Conservation (phyloP, 352 stramenopile genomes). For the Phytophthora rubi region DNA sequence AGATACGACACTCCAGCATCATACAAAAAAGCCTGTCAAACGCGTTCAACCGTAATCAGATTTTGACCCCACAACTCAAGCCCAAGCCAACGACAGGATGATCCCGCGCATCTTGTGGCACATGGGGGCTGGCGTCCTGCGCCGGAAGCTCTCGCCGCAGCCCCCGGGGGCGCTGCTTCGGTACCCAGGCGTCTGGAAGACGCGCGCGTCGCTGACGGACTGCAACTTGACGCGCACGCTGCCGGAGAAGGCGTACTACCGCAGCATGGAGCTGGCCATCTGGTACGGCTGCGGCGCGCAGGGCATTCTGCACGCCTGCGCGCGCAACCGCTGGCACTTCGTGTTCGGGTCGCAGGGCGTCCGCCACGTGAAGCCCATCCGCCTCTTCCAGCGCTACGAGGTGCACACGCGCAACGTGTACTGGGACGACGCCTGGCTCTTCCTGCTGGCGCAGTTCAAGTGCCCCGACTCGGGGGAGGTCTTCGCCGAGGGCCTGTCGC, state of each 20-base stretch:
- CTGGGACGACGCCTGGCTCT: conserved; percentile 80
- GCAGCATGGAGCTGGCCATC: conserved; percentile 76
- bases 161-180: conserved; percentile 54
- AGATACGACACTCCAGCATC: neutral
- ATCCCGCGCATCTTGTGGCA: conserved; percentile 78
- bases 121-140: conserved; percentile 62
- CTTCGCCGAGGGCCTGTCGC: conserved; percentile 68
- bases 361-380: conserved; percentile 65
- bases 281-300: conserved; percentile 72
- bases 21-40: neutral
- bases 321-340: conserved; percentile 70
- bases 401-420: conserved; percentile 75
- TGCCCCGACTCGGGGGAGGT: conserved; percentile 67
- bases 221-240: conserved; percentile 36
- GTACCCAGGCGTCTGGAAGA: conserved; percentile 63
- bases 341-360: conserved; percentile 75
- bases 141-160: conserved; percentile 51
- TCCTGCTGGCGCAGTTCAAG: conserved; percentile 69
- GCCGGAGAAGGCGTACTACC: conserved; percentile 73
- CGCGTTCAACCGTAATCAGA: neutral
- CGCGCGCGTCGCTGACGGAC: conserved; percentile 61
- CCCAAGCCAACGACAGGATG: conserved; percentile 29
- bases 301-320: conserved; percentile 63
- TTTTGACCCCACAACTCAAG: neutral
- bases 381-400: conserved; percentile 60